A percentile compares a stretch with the other conserved stretches of the same genome.
Conservation (phyloP, 2,329 filamentous ascomycete genomes). For the Colletotrichum costaricense region DNA sequence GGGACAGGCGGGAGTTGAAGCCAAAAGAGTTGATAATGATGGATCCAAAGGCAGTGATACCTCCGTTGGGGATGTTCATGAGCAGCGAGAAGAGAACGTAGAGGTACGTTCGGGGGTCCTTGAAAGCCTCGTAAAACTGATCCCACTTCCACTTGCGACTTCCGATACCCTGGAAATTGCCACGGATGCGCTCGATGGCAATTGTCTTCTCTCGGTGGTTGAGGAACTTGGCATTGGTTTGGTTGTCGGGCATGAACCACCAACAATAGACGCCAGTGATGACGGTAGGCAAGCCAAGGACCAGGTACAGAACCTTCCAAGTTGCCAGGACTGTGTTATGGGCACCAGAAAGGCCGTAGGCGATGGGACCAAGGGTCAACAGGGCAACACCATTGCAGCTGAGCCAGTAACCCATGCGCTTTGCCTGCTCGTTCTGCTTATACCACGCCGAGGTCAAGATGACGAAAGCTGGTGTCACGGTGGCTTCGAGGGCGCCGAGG, state of each 20-base stretch:
- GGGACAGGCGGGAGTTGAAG: constrained; percentile 28
- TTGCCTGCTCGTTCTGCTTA: constrained; percentile 45
- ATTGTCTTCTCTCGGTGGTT: constrained; percentile 62
- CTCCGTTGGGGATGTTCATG: constrained; percentile 39
- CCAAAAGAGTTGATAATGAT: constrained; percentile 38
- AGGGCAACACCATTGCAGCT: constrained; percentile 38
- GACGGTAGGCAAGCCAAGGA: constrained; percentile 43
- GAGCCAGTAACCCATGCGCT: constrained; percentile 42
- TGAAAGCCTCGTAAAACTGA: constrained; percentile 56
- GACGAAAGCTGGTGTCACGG: constrained; percentile 41
- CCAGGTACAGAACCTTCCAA: constrained; percentile 42
- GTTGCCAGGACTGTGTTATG: constrained; percentile 29
- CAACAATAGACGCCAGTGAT: constrained; percentile 36
- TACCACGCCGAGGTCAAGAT: constrained; percentile 42
- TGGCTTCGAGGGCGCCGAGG: constrained; percentile 41
- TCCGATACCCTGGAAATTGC: constrained; percentile 62
- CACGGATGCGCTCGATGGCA: constrained; percentile 59
- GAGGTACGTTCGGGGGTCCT: constrained; percentile 65
- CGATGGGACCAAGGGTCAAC: constrained; percentile 37
- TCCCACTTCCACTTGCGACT: constrained; percentile 58
- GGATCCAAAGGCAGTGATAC: constrained; percentile 36
- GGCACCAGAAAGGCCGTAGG: constrained; percentile 39
- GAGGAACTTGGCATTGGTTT: constrained; percentile 69
- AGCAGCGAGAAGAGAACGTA: constrained; percentile 58
- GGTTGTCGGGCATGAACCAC: constrained; percentile 62